Evolutionary conservation across 2,329 filamentous ascomycete genomes (phyloP).

Genomic region (Aspergillus fumigatus): DNA sequence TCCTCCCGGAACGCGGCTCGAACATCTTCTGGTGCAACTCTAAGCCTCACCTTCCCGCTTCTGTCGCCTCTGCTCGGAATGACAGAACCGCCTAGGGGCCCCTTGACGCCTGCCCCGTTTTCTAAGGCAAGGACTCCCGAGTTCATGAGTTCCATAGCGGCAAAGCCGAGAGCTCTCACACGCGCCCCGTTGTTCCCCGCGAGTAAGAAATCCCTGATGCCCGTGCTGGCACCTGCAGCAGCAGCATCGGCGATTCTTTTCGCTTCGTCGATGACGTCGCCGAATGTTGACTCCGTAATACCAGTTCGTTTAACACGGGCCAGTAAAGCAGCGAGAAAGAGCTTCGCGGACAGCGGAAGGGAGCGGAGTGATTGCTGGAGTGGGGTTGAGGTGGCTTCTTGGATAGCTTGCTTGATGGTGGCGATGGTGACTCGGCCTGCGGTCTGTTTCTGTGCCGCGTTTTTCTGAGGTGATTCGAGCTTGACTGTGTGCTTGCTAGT

Average conservation of each 20-base stretch:
- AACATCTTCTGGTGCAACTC: conserved; percentile 87
- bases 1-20: conserved; percentile 84
- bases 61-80: conserved; percentile 67
- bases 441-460: conserved; percentile 22
- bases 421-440: conserved; percentile 73
- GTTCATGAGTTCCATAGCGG: conserved; percentile 77
- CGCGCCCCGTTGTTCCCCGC: conserved; percentile 40
- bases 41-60: conserved; percentile 78
- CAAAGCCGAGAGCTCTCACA: conserved; percentile 60
- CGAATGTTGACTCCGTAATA: conserved; percentile 78
- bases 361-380: conserved; percentile 82
- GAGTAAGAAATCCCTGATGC: conserved; percentile 59
- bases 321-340: conserved; percentile 79
- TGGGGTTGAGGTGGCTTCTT: conserved; percentile 88
- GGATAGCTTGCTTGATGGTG: conserved; percentile 90
- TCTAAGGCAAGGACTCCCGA: conserved; percentile 86
- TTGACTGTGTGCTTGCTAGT: conserved; percentile 15
- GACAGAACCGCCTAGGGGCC: conserved; percentile 36
- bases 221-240: conserved; percentile 41
- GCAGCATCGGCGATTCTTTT: conserved; percentile 56
- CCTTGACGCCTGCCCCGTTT: conserved; percentile 26
- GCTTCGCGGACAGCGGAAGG: conserved; percentile 74
- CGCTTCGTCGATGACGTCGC: conserved; percentile 85
- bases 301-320: conserved; percentile 76
- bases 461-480: conserved; percentile 14